Percentiles rank a stretch among this genome's conserved stretches.
phyloP scores from a whole-genome alignment of 495 filamentous ascomycete genomes.

The Aspergillus mulundensis region DNA sequence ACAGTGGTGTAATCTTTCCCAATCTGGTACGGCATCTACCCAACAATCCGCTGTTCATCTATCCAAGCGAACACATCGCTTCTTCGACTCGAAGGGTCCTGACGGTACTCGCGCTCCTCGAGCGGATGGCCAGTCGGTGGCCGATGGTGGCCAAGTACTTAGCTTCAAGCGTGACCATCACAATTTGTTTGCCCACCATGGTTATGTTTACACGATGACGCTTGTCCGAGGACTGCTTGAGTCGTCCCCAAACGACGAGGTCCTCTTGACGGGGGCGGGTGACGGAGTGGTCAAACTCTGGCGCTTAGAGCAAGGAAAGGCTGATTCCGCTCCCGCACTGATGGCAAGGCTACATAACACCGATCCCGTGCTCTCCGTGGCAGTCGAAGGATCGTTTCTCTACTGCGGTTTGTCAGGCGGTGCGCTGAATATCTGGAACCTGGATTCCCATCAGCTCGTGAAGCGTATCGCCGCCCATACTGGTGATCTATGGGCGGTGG shows the following conservation, averaged over 20 bases:
- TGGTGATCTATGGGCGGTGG: slow-evolving; percentile 80
- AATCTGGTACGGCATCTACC: slow-evolving; percentile 50
- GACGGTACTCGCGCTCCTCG: slow-evolving; percentile 74
- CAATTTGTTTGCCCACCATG: slow-evolving; percentile 85
- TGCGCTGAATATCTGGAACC: slow-evolving; percentile 93
- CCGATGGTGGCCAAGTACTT: slow-evolving; percentile 58
- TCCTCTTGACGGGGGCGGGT: slow-evolving; percentile 84
- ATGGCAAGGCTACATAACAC: slow-evolving; percentile 71
- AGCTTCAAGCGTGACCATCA: slow-evolving; percentile 83
- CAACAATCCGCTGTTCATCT: slow-evolving; percentile 68
- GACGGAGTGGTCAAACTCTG: slow-evolving; percentile 92
- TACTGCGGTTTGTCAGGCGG: slow-evolving; percentile 87
- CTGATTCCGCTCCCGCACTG: slow-evolving; percentile 46
- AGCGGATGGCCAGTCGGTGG: slow-evolving; percentile 31
- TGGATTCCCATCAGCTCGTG: slow-evolving; percentile 89
- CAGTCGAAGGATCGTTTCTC: slow-evolving; percentile 79
- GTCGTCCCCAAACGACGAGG: slow-evolving; percentile 65
- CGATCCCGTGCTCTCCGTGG: slow-evolving; percentile 78
- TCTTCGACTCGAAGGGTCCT: slow-evolving; percentile 88
- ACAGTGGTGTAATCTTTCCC: slow-evolving; percentile 61
- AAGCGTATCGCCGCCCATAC: slow-evolving; percentile 74
- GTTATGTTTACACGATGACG: slow-evolving; percentile 94
- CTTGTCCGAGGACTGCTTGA: slow-evolving; percentile 63
- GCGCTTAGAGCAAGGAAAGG: slow-evolving; percentile 54
- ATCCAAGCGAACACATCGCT: slow-evolving; percentile 77